These are phyloP conservation scores for Botrytis fabae DNA, from an alignment of 2,329 filamentous ascomycete genomes.

Conservation along the genomic window DNA sequence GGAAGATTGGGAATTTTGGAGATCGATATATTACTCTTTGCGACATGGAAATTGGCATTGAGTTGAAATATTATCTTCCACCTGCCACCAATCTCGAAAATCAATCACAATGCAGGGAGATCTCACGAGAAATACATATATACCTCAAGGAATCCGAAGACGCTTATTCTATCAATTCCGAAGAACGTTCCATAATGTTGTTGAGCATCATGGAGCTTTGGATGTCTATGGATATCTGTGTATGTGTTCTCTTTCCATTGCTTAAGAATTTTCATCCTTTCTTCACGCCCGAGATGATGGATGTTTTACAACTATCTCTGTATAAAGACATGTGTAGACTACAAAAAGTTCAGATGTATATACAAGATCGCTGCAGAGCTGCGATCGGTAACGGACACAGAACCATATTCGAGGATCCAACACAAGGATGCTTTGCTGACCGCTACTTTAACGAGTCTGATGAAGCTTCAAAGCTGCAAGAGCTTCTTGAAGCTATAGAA, in stretches of 20 bases:
- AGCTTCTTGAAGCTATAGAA: slow-evolving; percentile 39
- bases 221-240: slow-evolving; percentile 54
- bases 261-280: slow-evolving; percentile 53
- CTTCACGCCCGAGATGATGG: slow-evolving; percentile 51
- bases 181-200: slow-evolving; percentile 53
- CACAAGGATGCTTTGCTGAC: slow-evolving; percentile 41
- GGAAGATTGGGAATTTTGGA: slow-evolving; percentile 27
- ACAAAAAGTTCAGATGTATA: slow-evolving; percentile 50
- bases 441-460: slow-evolving; percentile 36
- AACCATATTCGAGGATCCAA: slow-evolving; percentile 51
- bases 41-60: slow-evolving; percentile 30
- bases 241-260: slow-evolving; percentile 46
- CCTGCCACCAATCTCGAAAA: slow-evolving; percentile 3
- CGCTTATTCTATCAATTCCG: slow-evolving; percentile 47
- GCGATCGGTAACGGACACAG: slow-evolving; percentile 26
- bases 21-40: slow-evolving; percentile 34
- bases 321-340: slow-evolving; percentile 53
- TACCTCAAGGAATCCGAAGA: slow-evolving; percentile 43
- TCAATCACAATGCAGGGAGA: slow-evolving; percentile 34
- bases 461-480: slow-evolving; percentile 28
- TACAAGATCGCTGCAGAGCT: slow-evolving; percentile 43
- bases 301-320: slow-evolving; percentile 54
- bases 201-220: slow-evolving; percentile 59
- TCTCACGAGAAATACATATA: slow-evolving; percentile 41
- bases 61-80: slow-evolving; percentile 11